Conservation (phyloP, 139 green algal species). For the Edaphochlamys debaryana region DNA sequence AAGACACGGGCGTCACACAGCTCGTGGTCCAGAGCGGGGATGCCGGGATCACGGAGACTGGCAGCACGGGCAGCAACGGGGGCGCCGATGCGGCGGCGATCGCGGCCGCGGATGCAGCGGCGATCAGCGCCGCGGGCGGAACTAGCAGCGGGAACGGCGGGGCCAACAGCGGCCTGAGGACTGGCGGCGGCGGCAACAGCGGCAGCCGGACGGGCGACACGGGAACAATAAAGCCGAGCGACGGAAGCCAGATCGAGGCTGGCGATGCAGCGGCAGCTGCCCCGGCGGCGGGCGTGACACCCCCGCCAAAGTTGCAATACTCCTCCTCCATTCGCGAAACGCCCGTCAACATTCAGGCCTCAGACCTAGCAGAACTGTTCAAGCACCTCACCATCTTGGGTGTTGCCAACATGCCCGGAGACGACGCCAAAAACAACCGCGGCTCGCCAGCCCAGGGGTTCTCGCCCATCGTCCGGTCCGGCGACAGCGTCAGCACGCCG, state of each 20-base stretch:
- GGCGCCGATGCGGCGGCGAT: background rate
- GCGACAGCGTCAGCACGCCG: background rate
- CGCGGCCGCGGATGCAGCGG: background rate
- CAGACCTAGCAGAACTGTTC: conserved; percentile 27
- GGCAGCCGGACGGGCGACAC: background rate
- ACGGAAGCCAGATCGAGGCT: background rate
- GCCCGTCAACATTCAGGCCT: conserved; percentile 12
- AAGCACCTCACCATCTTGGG: conserved; percentile 38
- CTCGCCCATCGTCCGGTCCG: background rate
- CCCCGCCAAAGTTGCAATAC: no score
- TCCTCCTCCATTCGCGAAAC: background rate
- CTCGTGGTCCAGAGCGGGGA: background rate
- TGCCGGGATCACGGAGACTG: background rate
- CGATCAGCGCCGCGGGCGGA: no score
- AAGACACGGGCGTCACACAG: background rate
- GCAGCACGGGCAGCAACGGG: background rate
- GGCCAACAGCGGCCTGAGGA: background rate
- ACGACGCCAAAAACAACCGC: background rate
- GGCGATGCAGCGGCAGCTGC: background rate
- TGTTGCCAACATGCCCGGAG: background rate
- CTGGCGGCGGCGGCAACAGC: no score
- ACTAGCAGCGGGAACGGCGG: background rate
- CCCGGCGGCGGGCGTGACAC: no score
- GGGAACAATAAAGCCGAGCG: no score
- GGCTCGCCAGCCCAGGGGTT: background rate